These are phyloP conservation scores for Rubia occidens DNA, from an alignment of 305 asterid species.

Conservation along the genomic window DNA sequence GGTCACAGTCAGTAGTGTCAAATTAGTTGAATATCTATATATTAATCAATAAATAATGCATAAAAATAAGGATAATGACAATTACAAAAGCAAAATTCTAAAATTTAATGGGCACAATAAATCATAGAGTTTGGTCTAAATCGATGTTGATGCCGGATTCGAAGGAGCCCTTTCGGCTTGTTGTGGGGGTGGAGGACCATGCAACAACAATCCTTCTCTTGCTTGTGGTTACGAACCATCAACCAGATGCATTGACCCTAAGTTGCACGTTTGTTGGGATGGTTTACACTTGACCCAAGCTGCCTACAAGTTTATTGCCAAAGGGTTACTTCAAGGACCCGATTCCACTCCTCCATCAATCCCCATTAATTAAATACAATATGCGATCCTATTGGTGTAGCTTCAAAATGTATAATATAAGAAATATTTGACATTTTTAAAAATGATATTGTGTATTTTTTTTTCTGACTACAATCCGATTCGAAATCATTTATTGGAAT, in stretches of 20 bases:
- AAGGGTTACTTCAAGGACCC: constrained; percentile 28
- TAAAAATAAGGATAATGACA: too few species aligned
- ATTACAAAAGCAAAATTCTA: too few species aligned
- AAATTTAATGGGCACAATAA: too few species aligned
- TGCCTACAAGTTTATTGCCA: constrained; percentile 31
- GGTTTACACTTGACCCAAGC: constrained; percentile 54
- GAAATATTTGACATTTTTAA: not conserved
- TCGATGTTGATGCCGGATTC: constrained; percentile 28
- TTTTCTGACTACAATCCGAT: not conserved
- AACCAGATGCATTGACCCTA: constrained; percentile 33
- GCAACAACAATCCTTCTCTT: constrained; percentile 15
- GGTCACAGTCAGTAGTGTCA: too few species aligned
- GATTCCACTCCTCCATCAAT: constrained; percentile 29
- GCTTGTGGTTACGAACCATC: constrained; percentile 19
- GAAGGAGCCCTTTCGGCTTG: constrained; percentile 30
- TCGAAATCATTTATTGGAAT: too few species aligned
- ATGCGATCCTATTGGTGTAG: constrained; percentile 3
- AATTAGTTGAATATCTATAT: too few species aligned
- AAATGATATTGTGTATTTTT: not conserved
- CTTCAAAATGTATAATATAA: not conserved
- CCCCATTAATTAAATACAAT: constrained; percentile 15
- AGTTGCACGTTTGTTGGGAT: constrained; percentile 41
- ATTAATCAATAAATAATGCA: too few species aligned
- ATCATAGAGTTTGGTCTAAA: too few species aligned
- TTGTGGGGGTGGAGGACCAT: constrained; percentile 44